Conservation (phyloP, 2,329 filamentous ascomycete genomes). For the Fusarium sp. region DNA sequence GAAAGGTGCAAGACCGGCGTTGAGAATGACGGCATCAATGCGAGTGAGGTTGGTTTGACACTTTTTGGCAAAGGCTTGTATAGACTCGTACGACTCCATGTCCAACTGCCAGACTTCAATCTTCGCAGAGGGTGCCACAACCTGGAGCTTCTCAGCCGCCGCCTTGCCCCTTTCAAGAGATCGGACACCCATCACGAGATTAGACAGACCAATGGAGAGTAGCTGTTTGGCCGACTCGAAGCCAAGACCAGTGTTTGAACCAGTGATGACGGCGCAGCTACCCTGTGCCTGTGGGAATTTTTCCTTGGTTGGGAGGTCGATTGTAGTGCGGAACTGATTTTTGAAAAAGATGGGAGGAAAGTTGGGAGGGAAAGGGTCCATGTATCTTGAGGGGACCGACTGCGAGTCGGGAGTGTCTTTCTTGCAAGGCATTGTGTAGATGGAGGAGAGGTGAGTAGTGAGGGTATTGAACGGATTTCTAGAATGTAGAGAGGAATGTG, state of each 20-base stretch:
- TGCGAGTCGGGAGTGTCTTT: neutral
- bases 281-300: conserved; percentile 26
- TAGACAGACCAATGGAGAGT: conserved; percentile 30
- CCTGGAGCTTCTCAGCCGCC: conserved; percentile 21
- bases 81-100: conserved; percentile 44
- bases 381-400: conserved; percentile 16
- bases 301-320: conserved; percentile 33
- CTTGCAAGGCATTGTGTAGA: conserved; percentile 23
- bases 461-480: neutral
- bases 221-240: conserved; percentile 43
- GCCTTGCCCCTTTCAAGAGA: conserved; percentile 28
- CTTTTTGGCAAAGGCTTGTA: conserved; percentile 31
- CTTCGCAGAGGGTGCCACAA: conserved; percentile 2
- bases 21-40: conserved; percentile 49
- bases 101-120: conserved; percentile 44
- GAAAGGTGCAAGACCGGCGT: conserved; percentile 46
- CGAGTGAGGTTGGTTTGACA: conserved; percentile 27
- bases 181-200: conserved; percentile 32
- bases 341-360: conserved; percentile 28
- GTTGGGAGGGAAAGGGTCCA: conserved; percentile 19
- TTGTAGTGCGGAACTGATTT: conserved; percentile 41
- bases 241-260: conserved; percentile 44
- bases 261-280: conserved; percentile 40
- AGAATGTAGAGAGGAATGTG: too few relatives aligned
- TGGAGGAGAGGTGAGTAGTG: neutral